These are phyloP conservation scores for Candida glucosophila DNA, from an alignment of 1,139 yeast genomes.

Conservation along the genomic window DNA sequence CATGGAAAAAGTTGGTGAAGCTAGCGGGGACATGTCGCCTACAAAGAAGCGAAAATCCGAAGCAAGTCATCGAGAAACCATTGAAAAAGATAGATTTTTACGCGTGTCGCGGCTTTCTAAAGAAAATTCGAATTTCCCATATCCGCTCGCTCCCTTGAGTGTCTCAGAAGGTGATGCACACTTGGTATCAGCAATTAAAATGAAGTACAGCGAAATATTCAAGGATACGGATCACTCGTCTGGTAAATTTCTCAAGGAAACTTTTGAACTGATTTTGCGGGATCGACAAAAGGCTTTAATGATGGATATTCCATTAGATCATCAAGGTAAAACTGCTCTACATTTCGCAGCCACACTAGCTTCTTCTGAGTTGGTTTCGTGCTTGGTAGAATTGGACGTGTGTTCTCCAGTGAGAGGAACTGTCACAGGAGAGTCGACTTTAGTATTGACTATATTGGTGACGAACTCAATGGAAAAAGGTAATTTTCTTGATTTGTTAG, in stretches of 20 bases:
- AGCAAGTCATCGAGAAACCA: constrained; percentile 1
- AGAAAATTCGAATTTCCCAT: constrained; percentile 41
- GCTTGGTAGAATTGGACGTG: constrained; percentile 27
- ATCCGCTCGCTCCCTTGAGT: constrained; percentile 45
- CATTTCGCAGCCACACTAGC: constrained; percentile 41
- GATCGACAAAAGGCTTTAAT: constrained; percentile 8
- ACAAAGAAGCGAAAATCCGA: constrained; percentile 19
- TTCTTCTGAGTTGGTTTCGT: constrained; percentile 26
- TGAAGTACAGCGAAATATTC: constrained; percentile 38
- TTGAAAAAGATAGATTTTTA: constrained; percentile 2
- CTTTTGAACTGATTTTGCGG: constrained; percentile 16
- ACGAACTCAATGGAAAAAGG: constrained; percentile 41
- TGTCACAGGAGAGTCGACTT: constrained; percentile 31
- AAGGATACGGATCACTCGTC: constrained; percentile 37
- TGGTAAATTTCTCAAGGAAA: constrained; percentile 17
- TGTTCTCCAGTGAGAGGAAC: constrained; percentile 38
- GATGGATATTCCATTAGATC: constrained; percentile 33
- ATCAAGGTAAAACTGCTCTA: constrained; percentile 35
- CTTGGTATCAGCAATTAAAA: constrained; percentile 45
- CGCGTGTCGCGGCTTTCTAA: too few relatives aligned
- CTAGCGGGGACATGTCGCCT: constrained; percentile 18
- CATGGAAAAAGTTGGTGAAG: constrained; percentile 10
- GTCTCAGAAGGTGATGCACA: constrained; percentile 17
- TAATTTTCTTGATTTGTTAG: constrained; percentile 25
- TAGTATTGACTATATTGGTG: constrained; percentile 32